Conservation (phyloP, 2,329 filamentous ascomycete genomes). For the Penicillium sp. region DNA sequence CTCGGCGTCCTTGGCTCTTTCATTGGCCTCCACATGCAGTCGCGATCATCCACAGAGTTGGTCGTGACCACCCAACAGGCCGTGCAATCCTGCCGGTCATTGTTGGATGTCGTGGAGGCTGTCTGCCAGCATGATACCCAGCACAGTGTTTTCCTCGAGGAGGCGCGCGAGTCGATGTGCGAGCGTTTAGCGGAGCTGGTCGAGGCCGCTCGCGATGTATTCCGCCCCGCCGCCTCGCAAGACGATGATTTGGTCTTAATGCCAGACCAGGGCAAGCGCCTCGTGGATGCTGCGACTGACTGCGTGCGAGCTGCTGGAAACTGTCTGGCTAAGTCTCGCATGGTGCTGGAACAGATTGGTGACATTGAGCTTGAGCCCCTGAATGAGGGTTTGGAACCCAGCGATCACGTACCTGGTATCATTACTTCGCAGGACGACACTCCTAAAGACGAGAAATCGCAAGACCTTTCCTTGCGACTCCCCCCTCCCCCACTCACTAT, state of each 20-base stretch:
- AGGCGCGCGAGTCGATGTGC: slow-evolving; percentile 74
- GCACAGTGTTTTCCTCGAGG: slow-evolving; percentile 64
- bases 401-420: slow-evolving; percentile 12
- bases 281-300: slow-evolving; percentile 76
- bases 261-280: slow-evolving; percentile 72
- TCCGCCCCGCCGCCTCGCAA: slow-evolving; percentile 66
- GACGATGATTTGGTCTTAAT: slow-evolving; percentile 75
- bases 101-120: slow-evolving; percentile 77
- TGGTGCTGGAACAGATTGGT: slow-evolving; percentile 82
- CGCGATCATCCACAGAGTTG: slow-evolving; percentile 83
- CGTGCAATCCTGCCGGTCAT: slow-evolving; percentile 74
- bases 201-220: slow-evolving; percentile 75
- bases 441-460: slow-evolving; percentile 16
- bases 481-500: slow-evolving; percentile 49
- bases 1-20: slow-evolving; percentile 89
- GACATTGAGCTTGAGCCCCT: slow-evolving; percentile 79
- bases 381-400: slow-evolving; percentile 19
- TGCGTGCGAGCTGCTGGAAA: slow-evolving; percentile 90
- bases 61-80: slow-evolving; percentile 80
- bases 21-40: slow-evolving; percentile 89
- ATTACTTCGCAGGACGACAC: slow-evolving; percentile 19
- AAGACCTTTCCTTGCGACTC: slow-evolving; percentile 39
- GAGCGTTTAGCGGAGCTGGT: slow-evolving; percentile 78
- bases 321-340: slow-evolving; percentile 82
- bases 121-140: slow-evolving; percentile 76